These are phyloP conservation scores for Setomelanomma holmii DNA, from an alignment of 2,329 filamentous ascomycete species.

Conservation along the genomic window DNA sequence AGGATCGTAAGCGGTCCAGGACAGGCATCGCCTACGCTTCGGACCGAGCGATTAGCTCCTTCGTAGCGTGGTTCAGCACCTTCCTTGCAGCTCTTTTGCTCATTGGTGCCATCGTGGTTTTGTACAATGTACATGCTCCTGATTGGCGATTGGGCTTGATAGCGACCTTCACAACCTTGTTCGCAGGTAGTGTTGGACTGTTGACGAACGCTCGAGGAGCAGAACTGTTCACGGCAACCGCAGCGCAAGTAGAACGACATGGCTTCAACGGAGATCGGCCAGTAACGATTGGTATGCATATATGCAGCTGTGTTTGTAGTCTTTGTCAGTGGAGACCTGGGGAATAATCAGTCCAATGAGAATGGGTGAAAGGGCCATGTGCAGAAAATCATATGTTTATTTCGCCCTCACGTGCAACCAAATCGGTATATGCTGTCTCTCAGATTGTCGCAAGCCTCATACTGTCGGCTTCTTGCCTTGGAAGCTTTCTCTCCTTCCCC, in stretches of 20 bases:
- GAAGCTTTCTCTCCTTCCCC: slow-evolving; percentile 83
- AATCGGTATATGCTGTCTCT: neutral
- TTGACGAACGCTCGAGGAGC: slow-evolving; percentile 23
- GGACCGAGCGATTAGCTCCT: slow-evolving; percentile 11
- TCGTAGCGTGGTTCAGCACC: slow-evolving; percentile 20
- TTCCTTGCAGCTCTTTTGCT: slow-evolving; percentile 17
- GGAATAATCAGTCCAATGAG: neutral
- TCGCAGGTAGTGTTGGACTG: slow-evolving; percentile 20
- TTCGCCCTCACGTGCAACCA: neutral
- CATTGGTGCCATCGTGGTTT: slow-evolving; percentile 21
- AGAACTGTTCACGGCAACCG: slow-evolving; percentile 24
- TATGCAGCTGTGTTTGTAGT: slow-evolving; percentile 28
- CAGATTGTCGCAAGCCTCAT: neutral
- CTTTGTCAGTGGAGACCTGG: slow-evolving; percentile 23
- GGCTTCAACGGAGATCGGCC: no score
- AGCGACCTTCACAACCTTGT: slow-evolving; percentile 18
- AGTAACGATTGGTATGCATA: neutral
- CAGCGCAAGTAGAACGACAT: slow-evolving; percentile 16
- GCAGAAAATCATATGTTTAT: neutral
- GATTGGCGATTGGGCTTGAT: slow-evolving; percentile 12
- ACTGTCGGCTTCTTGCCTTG: slow-evolving; percentile 51
- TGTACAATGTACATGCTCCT: slow-evolving; percentile 14
- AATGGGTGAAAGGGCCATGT: neutral
- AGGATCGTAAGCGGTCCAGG: slow-evolving; percentile 14
- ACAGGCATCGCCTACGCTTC: slow-evolving; percentile 19